Evolutionary conservation across 805 yeast species (phyloP), one percentile per base, ranked within the genome.

Genomic region (Millerozyma miso): DNA sequence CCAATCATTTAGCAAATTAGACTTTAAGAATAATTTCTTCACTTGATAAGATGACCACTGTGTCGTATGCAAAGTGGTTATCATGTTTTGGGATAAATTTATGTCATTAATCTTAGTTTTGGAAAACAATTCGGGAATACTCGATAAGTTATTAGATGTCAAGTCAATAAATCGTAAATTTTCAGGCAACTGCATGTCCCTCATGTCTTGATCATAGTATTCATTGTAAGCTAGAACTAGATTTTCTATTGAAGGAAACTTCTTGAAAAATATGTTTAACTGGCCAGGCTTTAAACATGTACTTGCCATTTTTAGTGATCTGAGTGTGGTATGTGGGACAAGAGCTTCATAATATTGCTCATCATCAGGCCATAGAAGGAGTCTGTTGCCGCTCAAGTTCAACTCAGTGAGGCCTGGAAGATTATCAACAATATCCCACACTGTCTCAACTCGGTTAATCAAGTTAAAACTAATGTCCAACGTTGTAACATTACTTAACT

Each of bases 401-500:
- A 87, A 49, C 1, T 57, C 54, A 17, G 52, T 45, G 4, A 88
- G 47, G 0, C 46, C 44, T 0, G 73, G 67, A 26, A 81, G 47
- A 2, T 51, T 43, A 3, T 50, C 41, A 0, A 74, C 45, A 12
- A 83, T 58, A 1, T 53, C 47, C 40, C 69, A 52, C 0, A 84
- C 54, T 1, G 58, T 63, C 0, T 54, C 42, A 45, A 81, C 54
- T 40, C 69, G 61, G 16, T 55, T 54, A 33, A 87, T 58, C 38
- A 85, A 59, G 55, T 87, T 84, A 55, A 63, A 76, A 10, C 88
- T 73, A 38, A 88, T 49, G 58, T 85, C 87, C 33, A 88, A 63
- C 17, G 60, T 62, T 29, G 35, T 42, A 38, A 70, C 54, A 44
- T 51, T 58, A 14, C 37, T 10, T 6, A 23, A 10, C 10, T 10